These are phyloP conservation scores for Hansenula sp. DNA, from an alignment of 1,139 yeast species.

Conservation along the genomic window DNA sequence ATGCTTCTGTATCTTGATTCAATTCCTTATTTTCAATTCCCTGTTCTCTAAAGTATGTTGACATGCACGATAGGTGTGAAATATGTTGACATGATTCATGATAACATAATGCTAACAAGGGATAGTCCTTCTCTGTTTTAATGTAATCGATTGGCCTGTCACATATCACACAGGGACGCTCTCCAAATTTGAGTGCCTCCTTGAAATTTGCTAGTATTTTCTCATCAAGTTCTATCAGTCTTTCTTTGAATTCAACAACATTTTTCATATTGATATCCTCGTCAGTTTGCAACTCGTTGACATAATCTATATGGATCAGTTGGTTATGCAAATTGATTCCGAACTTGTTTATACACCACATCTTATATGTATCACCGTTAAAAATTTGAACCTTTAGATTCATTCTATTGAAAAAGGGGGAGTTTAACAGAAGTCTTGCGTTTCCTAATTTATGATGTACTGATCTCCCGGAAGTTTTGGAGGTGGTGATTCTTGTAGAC, in stretches of 20 bases:
- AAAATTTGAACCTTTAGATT: slow-evolving; percentile 39
- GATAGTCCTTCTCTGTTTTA: slow-evolving; percentile 21
- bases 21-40: slow-evolving; percentile 2
- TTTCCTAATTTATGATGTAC: slow-evolving; percentile 51
- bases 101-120: slow-evolving; percentile 36
- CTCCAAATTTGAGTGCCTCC: slow-evolving; percentile 23
- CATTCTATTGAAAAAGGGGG: slow-evolving; percentile 39
- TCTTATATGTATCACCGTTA: slow-evolving; percentile 24
- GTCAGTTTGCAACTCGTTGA: slow-evolving; percentile 13
- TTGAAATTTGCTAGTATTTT: slow-evolving; percentile 20
- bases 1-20: not conserved
- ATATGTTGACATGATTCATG: slow-evolving; percentile 31
- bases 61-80: slow-evolving; percentile 44
- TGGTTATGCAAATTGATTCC: slow-evolving; percentile 22
- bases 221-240: slow-evolving; percentile 12
- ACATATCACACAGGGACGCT: slow-evolving; percentile 30
- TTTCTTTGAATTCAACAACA: slow-evolving; percentile 22
- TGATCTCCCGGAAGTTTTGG: slow-evolving; percentile 33
- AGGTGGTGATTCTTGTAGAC: slow-evolving; percentile 26
- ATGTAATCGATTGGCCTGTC: slow-evolving; percentile 30
- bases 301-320: slow-evolving; percentile 5
- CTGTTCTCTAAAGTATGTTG: slow-evolving; percentile 22
- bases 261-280: slow-evolving; percentile 17
- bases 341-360: slow-evolving; percentile 31
- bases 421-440: slow-evolving; percentile 40